Conservation (phyloP, 2,329 filamentous ascomycete genomes). For the Neopestalotiopsis clavispora region DNA sequence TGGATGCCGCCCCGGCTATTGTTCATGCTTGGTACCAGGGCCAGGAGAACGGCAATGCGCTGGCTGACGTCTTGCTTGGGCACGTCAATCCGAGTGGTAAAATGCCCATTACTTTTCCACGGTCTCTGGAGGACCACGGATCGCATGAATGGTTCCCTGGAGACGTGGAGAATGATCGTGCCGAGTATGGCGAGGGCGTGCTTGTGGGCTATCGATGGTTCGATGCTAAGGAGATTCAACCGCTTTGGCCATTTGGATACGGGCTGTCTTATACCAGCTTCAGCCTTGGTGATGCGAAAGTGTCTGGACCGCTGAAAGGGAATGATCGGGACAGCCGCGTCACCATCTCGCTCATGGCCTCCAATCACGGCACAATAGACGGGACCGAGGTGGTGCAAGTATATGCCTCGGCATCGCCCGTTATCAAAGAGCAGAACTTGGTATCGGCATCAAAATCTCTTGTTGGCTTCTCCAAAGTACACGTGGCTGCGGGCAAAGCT, state of each 20-base stretch:
- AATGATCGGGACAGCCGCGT: background rate
- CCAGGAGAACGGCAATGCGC: conserved; percentile 10
- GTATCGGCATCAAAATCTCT: background rate
- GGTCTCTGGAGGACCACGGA: background rate
- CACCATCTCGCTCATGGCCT: background rate
- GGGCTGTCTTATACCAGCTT: background rate
- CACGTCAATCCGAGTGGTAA: background rate
- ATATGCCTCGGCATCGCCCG: background rate
- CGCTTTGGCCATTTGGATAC: background rate
- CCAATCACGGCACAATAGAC: background rate
- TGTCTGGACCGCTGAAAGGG: background rate
- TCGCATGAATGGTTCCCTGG: background rate
- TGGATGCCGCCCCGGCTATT: background rate
- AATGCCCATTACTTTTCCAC: background rate
- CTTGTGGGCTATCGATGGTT: conserved; percentile 1
- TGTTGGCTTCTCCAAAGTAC: background rate
- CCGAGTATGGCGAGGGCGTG: conserved; percentile 3
- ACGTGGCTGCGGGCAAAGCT: background rate
- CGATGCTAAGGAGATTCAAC: background rate
- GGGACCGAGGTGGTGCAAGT: background rate
- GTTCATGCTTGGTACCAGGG: conserved; percentile 6
- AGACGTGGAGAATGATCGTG: background rate
- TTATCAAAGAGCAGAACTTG: background rate
- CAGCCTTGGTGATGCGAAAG: background rate
- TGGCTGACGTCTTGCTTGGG: background rate